Percentiles rank a stretch among this genome's conserved stretches.
These are phyloP conservation scores for Trifolium fragiferum DNA, from an alignment of 306 rosid species.

Conservation along the genomic window DNA sequence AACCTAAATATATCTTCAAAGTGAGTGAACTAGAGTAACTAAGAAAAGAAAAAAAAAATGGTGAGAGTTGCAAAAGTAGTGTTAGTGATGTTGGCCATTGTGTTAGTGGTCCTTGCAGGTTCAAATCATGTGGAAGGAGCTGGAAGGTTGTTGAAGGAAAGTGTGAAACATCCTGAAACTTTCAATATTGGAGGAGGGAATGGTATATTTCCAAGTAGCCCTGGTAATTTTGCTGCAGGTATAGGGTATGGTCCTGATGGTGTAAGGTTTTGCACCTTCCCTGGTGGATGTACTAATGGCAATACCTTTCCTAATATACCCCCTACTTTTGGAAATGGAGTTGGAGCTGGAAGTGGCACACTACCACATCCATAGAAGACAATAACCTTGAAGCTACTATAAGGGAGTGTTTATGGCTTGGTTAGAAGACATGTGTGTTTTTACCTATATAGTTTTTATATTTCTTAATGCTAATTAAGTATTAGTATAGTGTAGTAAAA, in stretches of 20 bases:
- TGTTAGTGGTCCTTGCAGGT: neutral
- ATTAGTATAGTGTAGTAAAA: no score
- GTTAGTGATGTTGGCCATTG: neutral
- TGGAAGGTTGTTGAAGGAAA: neutral
- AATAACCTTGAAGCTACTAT: neutral
- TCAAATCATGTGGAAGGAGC: slow-evolving; percentile 9
- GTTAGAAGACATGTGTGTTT: neutral
- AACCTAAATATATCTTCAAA: neutral
- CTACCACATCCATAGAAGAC: neutral
- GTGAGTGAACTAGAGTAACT: neutral
- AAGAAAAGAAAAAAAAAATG: neutral
- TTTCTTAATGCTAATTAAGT: neutral
- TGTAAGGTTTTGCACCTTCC: neutral
- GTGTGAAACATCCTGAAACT: slow-evolving; percentile 15
- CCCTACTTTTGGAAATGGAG: neutral
- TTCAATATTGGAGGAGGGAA: slow-evolving; percentile 14
- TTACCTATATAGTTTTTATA: neutral
- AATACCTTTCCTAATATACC: neutral
- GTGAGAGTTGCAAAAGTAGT: neutral
- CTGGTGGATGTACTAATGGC: neutral
- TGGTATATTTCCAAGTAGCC: neutral
- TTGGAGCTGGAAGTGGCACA: neutral
- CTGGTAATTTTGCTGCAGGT: neutral
- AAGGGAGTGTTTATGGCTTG: neutral
- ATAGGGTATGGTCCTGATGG: slow-evolving; percentile 6